Evolutionary conservation across 2,329 filamentous ascomycete species (phyloP).

Genomic region (Pseudogymnoascus sp.): DNA sequence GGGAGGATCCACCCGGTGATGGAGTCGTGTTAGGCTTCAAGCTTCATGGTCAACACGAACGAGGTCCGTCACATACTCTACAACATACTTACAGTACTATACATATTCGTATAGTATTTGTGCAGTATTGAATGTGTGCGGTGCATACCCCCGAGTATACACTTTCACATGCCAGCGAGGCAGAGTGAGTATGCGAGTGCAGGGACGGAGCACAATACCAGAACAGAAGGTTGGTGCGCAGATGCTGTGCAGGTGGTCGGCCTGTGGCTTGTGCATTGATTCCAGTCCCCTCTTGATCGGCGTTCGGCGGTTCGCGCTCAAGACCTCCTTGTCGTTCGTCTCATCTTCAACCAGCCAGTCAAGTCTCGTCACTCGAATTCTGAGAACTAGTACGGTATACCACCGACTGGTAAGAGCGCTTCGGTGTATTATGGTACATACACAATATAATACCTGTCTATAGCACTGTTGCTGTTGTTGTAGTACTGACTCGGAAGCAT

Average conservation of each 20-base stretch:
- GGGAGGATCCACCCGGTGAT: not conserved
- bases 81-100: not conserved
- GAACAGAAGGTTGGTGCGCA: not conserved
- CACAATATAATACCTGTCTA: not conserved
- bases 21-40: not conserved
- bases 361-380: not conserved
- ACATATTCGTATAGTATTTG: not conserved
- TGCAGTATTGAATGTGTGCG: not conserved
- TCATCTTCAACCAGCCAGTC: conserved; percentile 1
- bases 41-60: not conserved
- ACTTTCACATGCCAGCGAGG: conserved; percentile 1
- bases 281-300: not conserved
- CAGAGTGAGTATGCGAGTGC: not conserved
- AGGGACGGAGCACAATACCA: not conserved
- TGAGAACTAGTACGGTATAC: not conserved
- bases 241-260: not conserved
- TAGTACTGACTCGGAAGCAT: not conserved
- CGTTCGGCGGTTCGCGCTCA: not conserved
- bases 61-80: not conserved
- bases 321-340: not conserved
- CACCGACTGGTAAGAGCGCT: not conserved
- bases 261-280: not conserved
- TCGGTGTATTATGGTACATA: not conserved
- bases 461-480: not conserved
- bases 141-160: not conserved